Percentiles rank a stretch among this genome's conserved stretches.
Evolutionary conservation across 345 rosid species (phyloP).

Genomic region (Conringia planisiliqua): DNA sequence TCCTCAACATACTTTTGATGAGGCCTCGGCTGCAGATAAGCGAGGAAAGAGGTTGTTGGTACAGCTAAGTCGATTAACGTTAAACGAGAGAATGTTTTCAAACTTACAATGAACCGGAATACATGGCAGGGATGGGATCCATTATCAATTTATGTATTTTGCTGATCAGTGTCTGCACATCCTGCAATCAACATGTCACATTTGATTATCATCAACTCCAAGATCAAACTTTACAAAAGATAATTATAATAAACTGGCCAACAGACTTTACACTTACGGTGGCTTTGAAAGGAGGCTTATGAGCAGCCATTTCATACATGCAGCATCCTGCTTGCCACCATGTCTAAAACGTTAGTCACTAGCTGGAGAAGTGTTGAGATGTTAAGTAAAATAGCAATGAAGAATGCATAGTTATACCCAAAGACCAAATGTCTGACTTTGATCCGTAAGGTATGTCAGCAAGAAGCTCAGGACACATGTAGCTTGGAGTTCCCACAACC

Average conservation of each 20-base stretch:
- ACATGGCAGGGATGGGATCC: slow-evolving; percentile 89
- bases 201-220: neutral
- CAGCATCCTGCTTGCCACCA: slow-evolving; percentile 74
- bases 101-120: slow-evolving; percentile 83
- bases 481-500: slow-evolving; percentile 99
- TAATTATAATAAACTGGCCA: neutral
- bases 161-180: slow-evolving; percentile 86
- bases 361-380: neutral
- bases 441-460: slow-evolving; percentile 98
- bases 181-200: slow-evolving; percentile 43
- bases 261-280: slow-evolving; percentile 53
- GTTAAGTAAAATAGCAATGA: neutral
- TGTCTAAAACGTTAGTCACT: neutral
- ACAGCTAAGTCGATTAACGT: neutral
- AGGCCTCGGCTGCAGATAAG: slow-evolving; percentile 75
- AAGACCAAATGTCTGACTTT: slow-evolving; percentile 98
- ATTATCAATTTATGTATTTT: slow-evolving; percentile 84
- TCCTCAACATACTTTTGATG: slow-evolving; percentile 90
- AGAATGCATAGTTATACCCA: slow-evolving; percentile 48
- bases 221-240: neutral
- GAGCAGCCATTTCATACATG: slow-evolving; percentile 88
- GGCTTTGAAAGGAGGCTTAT: slow-evolving; percentile 91
- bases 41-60: neutral
- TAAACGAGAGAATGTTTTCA: neutral
- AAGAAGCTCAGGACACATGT: slow-evolving; percentile 99